Percentiles rank a stretch among this genome's conserved stretches.
These are phyloP conservation scores for Trichoderma parareesei DNA, from an alignment of 495 filamentous ascomycete genomes.

Conservation along the genomic window DNA sequence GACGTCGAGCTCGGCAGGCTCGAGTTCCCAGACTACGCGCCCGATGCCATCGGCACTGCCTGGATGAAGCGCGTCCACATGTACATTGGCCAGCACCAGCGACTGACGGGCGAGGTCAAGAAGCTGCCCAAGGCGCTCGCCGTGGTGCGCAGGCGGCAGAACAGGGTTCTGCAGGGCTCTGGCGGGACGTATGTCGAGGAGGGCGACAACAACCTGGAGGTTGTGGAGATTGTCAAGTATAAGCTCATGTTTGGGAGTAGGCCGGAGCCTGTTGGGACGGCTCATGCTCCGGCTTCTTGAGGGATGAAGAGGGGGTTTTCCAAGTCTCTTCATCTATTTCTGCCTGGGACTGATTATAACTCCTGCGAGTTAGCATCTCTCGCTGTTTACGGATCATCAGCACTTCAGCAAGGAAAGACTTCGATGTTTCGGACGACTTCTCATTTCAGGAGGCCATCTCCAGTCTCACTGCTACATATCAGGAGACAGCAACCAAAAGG, in stretches of 20 bases:
- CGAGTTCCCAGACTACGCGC: conserved; percentile 66
- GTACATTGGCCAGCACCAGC: conserved; percentile 82
- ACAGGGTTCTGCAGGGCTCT: conserved; percentile 17
- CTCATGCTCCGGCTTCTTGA: conserved; percentile 9
- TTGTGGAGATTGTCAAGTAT: conserved; percentile 80
- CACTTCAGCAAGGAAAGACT: too few species aligned
- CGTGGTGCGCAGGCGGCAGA: conserved; percentile 52
- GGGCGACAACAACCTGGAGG: conserved; percentile 39
- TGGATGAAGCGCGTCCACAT: conserved; percentile 90
- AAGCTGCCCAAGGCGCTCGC: conserved; percentile 70
- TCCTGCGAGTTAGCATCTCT: too few species aligned
- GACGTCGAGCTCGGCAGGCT: conserved; percentile 62
- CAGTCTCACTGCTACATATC: too few species aligned
- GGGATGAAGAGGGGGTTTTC: background rate
- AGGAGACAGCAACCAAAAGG: too few species aligned
- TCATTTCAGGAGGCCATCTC: too few species aligned
- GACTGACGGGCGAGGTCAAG: conserved; percentile 84
- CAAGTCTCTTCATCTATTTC: too few species aligned
- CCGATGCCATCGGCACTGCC: conserved; percentile 41
- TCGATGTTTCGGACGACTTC: too few species aligned
- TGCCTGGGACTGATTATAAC: too few species aligned
- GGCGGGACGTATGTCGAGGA: conserved; percentile 16
- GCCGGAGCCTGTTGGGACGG: conserved; percentile 70
- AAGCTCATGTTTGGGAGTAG: conserved; percentile 82
- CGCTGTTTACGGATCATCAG: too few species aligned